Evolutionary conservation across 73 alveolate species (phyloP), one percentile per base, ranked within the genome.

Genomic region (Tetrahymena thermophila): DNA sequence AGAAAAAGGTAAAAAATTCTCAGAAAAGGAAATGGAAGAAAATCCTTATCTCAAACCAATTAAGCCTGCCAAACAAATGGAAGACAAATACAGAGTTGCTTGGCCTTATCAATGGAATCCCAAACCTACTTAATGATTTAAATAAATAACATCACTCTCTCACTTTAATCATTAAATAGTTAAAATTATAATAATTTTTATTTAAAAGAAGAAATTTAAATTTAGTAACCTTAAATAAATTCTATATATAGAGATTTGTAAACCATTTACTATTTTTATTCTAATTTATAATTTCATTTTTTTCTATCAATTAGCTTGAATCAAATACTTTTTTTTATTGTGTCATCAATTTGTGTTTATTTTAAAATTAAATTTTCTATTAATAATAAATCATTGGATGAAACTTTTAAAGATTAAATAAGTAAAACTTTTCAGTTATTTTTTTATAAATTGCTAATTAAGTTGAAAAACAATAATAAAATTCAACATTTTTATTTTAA

Each of bases 51-150:
- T 71, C 37, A 71, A 31, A 25, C 89, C 89, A 28, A 71, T 71
- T 25, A 71, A 71, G n/a, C 89, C 89, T 71, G 89, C 89, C 35
- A 71, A 71, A 11, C 89, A 71, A 71, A 71, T 71, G 89, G 89
- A 71, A n/a, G 89, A 71, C 37, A 71, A 71, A 71, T 31, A 71
- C 37, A 71, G 89, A 71, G 89, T 71, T 28, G 35, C 89, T 31
- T 71, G 89, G 89, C 89, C 89, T 71, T 71, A 71, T 71, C 89
- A 71, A 71, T 71, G 89, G 89, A 71, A 71, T 25, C 89, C 89
- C 89, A 71, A 71, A 25, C 89, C 89, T n/a, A 71, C 89, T n/a
- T 71, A 71, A 71, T 71, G 89, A 71, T 71, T 71, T 71, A n/a
- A 71, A n/a, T 23, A 9, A n/a, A 71, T 71, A n/a, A 3, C 23